Conservation (phyloP, 208 protist species). For the Trypanosoma melophagium region DNA sequence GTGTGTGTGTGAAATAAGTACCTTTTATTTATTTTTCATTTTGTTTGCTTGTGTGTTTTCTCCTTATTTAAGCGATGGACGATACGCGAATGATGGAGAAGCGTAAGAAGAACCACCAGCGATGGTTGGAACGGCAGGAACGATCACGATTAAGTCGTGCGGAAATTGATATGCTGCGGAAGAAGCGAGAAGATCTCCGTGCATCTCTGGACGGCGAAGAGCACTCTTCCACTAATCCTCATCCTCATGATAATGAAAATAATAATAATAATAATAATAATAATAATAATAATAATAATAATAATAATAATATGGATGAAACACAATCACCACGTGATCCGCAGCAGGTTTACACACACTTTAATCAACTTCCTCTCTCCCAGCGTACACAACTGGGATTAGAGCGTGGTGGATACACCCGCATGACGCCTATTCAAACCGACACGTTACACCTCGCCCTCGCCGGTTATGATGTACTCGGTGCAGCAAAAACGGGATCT, state of each 20-base stretch:
- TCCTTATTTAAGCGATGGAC: conserved; percentile 30
- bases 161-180: conserved; percentile 61
- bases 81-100: conserved; percentile 57
- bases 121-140: conserved; percentile 83
- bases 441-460: conserved; percentile 94
- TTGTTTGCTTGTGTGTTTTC: conserved; percentile 10
- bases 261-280: conserved; percentile 22
- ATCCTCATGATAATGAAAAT: conserved; percentile 25
- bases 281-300: conserved; percentile 1
- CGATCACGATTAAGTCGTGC: conserved; percentile 67
- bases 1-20: conserved; percentile 9
- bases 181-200: conserved; percentile 45
- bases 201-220: conserved; percentile 42
- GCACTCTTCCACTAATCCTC: conserved; percentile 24
- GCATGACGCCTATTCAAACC: conserved; percentile 96
- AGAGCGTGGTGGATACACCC: conserved; percentile 88
- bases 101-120: conserved; percentile 48
- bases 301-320: no score
- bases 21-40: conserved; percentile 9
- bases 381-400: conserved; percentile 91
- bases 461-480: conserved; percentile 97
- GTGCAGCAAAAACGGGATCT: conserved; percentile 97
- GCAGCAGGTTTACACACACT: conserved; percentile 40
- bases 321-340: no score
- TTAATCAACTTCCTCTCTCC: conserved; percentile 90